Evolutionary conservation across 1,139 yeast species (phyloP).

Genomic region (Geotrichum phurueaensis): DNA sequence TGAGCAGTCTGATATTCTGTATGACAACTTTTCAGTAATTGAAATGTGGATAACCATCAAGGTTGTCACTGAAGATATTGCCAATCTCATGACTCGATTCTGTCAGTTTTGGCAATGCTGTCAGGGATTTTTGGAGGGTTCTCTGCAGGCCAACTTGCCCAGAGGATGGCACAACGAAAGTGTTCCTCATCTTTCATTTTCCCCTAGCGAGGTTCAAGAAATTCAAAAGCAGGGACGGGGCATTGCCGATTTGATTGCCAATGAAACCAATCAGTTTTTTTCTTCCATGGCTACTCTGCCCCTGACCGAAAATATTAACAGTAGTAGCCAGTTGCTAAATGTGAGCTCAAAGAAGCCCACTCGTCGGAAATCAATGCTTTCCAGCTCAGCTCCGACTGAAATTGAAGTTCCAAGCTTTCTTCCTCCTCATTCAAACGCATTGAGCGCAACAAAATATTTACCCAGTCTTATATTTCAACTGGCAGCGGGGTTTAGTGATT

Average conservation of each 20-base stretch:
- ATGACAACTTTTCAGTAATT: conserved; percentile 45
- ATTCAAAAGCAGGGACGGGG: conserved; percentile 28
- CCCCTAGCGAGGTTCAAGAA: conserved; percentile 28
- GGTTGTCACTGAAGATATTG: conserved; percentile 43
- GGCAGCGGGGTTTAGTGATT: conserved; percentile 39
- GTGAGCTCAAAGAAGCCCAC: conserved; percentile 13
- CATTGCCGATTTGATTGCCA: conserved; percentile 26
- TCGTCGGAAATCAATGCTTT: conserved; percentile 14
- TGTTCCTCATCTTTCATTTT: conserved; percentile 30
- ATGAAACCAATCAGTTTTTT: conserved; percentile 31
- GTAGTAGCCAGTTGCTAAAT: background rate
- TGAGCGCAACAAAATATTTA: conserved; percentile 49
- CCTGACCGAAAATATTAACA: background rate
- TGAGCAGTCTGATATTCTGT: conserved; percentile 22
- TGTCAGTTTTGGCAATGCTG: conserved; percentile 45
- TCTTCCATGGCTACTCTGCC: conserved; percentile 12
- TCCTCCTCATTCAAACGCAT: conserved; percentile 56
- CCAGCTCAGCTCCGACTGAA: background rate
- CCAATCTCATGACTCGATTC: conserved; percentile 33
- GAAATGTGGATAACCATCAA: conserved; percentile 51
- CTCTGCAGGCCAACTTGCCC: conserved; percentile 40
- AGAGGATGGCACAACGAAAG: conserved; percentile 43
- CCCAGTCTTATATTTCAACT: conserved; percentile 40
- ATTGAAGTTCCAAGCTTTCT: conserved; percentile 45
- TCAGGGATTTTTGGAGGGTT: conserved; percentile 42